Evolutionary conservation across 179 eudicot species (phyloP), one percentile per base, ranked within the genome.

Genomic region (Pouteria campechiana): DNA sequence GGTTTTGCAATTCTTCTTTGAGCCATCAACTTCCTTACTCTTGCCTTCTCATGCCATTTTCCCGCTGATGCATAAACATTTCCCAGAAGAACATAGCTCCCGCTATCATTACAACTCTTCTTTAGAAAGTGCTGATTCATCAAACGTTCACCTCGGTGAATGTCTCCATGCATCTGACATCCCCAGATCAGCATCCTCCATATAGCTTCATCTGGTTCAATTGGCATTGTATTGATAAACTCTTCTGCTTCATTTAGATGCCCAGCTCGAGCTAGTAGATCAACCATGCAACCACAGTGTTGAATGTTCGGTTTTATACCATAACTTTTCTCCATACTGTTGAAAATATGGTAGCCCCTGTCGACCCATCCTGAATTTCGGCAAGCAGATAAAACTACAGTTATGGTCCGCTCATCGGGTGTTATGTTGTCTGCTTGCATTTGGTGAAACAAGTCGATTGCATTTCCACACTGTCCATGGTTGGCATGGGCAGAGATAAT

Each of bases 281-380:
- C 81, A 0, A 74, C 76, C 32, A 74, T 42, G 31, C 81, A 74
- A 20, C 81, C 76, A 46, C 67, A 55, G 44, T 74, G 76, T 14
- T 70, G 70, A 37, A 74, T 62, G 17, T 61, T 60, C 11, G 76
- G 76, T 28, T 25, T 50, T 12, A 74, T 27, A 23, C 72, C 60
- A 29, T 58, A 56, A 23, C 33, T 51, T 38, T 16, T 32, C 15
- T 14, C 48, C 67, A 74, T 69, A 13, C 29, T 58, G 10, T 44
- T 17, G 17, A 65, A 69, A 52, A 48, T 56, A 19, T 25, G 7
- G 7, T 34, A 46, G 17, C 70, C 76, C 50, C 62, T 47, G 8
- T 15, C 22, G 25, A 63, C 63, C 72, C 65, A 69, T 1, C 76
- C 70, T 0, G 46, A 52, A 33, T 74, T 70, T 52, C 80, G 69